Percentiles rank a stretch among this genome's conserved stretches.
phyloP scores from a whole-genome alignment of 2,329 filamentous ascomycete genomes.

The Curvularia lunata region DNA sequence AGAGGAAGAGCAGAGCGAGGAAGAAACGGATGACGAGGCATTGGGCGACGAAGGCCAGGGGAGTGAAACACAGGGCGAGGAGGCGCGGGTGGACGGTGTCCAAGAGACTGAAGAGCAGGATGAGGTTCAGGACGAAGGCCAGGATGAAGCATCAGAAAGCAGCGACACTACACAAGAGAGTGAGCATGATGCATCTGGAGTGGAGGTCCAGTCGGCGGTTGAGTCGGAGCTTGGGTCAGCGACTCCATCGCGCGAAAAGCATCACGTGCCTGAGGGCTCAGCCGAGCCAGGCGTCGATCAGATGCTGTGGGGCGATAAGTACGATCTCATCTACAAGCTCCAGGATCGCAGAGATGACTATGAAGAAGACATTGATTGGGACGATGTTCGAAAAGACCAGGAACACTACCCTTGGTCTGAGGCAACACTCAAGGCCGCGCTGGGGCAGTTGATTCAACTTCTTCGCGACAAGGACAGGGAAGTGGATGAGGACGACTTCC shows the following conservation, averaged over 20 bases:
- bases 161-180: not conserved
- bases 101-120: no score
- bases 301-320: conserved; percentile 52
- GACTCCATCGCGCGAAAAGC: not conserved
- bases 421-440: conserved; percentile 31
- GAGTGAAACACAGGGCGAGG: not conserved
- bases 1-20: not conserved
- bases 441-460: conserved; percentile 22
- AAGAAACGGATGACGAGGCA: not conserved
- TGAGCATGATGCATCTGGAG: not conserved
- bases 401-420: conserved; percentile 22
- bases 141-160: not conserved
- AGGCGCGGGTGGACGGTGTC: no score
- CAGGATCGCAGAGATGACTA: conserved; percentile 19
- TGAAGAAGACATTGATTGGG: conserved; percentile 49
- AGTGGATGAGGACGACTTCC: conserved; percentile 9
- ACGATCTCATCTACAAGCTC: conserved; percentile 50
- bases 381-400: conserved; percentile 11
- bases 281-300: conserved; percentile 25
- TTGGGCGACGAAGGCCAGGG: not conserved
- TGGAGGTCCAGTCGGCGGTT: not conserved
- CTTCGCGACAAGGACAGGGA: conserved; percentile 12
- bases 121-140: not conserved
- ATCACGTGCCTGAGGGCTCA: not conserved
- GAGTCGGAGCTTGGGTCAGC: not conserved